These are phyloP conservation scores for Fusarium marasasianum DNA, from an alignment of 2,329 filamentous ascomycete genomes.

Conservation along the genomic window DNA sequence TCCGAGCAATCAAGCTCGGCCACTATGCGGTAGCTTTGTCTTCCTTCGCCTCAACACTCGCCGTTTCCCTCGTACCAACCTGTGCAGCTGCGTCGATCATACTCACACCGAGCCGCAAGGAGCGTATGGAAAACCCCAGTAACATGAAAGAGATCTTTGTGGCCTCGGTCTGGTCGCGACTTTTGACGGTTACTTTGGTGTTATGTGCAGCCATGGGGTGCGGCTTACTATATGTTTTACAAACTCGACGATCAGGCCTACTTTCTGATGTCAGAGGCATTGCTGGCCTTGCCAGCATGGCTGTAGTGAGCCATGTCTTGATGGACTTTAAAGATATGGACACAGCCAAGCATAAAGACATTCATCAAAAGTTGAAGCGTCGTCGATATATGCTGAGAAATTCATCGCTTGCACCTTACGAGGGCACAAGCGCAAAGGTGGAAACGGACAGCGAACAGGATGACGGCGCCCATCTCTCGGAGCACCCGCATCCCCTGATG, in stretches of 20 bases:
- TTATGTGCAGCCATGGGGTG: slow-evolving; percentile 67
- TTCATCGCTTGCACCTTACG: slow-evolving; percentile 74
- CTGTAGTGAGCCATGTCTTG: slow-evolving; percentile 76
- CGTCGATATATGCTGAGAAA: slow-evolving; percentile 76
- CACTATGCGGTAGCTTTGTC: slow-evolving; percentile 77
- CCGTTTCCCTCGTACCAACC: slow-evolving; percentile 74
- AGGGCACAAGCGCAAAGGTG: slow-evolving; percentile 55
- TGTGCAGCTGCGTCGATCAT: slow-evolving; percentile 71
- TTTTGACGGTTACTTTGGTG: slow-evolving; percentile 65
- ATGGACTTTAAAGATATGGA: slow-evolving; percentile 80
- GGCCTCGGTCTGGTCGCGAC: slow-evolving; percentile 67
- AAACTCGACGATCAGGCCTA: slow-evolving; percentile 71
- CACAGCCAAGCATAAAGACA: slow-evolving; percentile 70
- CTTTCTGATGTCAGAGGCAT: slow-evolving; percentile 76
- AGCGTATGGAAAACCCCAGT: slow-evolving; percentile 54
- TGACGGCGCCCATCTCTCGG: slow-evolving; percentile 59
- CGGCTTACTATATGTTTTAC: slow-evolving; percentile 68
- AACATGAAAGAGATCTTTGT: slow-evolving; percentile 65
- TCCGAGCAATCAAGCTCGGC: slow-evolving; percentile 67
- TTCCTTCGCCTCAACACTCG: slow-evolving; percentile 70
- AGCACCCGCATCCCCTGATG: slow-evolving; percentile 76
- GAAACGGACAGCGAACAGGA: slow-evolving; percentile 57
- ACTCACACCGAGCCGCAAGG: slow-evolving; percentile 61
- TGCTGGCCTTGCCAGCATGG: slow-evolving; percentile 79
- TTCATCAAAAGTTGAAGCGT: slow-evolving; percentile 73